Evolutionary conservation across 495 filamentous ascomycete species (phyloP), one percentile per base, ranked within the genome.

Genomic region (Trichoderma orchidacearum): DNA sequence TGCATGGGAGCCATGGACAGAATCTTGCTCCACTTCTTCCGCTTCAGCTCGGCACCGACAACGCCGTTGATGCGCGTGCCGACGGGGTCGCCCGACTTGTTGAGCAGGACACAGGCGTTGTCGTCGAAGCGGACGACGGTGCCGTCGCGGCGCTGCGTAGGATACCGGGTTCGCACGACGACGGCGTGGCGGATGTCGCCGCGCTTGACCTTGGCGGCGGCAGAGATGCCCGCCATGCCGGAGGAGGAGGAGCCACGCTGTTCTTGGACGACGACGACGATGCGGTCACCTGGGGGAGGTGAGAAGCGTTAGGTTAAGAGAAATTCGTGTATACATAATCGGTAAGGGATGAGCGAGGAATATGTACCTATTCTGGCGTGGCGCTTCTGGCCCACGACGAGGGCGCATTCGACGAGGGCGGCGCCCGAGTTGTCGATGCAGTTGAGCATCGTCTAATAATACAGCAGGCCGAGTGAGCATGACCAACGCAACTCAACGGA

Each of bases 351-450:
- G 15, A 21, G n/a, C 27, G 55, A 51, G 13, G 27, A 27, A 13
- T 18, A 66, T 81, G 62, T 79, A 97, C 94, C 94, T 67, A 99
- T 89, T 56, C 84, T 88, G 51, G 93, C 94, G 59, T 85, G 78
- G 56, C 85, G 77, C 74, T 96, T 95, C 80, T 92, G 92, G 67
- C 86, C 87, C 62, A 97, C 71, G 50, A 97, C 87, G 67, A 88
- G 83, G 65, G 87, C 86, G 74, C 94, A 99, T 73, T 99, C 94
- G 74, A 97, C 94, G 62, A 99, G 73, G 58, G 94, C 91, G 64
- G 94, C 94, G 67, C 94, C 94, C 52, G 94, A 96, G 79, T 99
- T 99, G 85, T 99, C 94, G 83, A 99, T 96, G 83, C 94, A 97
- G 70, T 90, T 96, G 60, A 97, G 79, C 85, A 99, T 87, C 72